Conservation (phyloP, 2,329 filamentous ascomycete genomes). For the Talaromyces sp. region DNA sequence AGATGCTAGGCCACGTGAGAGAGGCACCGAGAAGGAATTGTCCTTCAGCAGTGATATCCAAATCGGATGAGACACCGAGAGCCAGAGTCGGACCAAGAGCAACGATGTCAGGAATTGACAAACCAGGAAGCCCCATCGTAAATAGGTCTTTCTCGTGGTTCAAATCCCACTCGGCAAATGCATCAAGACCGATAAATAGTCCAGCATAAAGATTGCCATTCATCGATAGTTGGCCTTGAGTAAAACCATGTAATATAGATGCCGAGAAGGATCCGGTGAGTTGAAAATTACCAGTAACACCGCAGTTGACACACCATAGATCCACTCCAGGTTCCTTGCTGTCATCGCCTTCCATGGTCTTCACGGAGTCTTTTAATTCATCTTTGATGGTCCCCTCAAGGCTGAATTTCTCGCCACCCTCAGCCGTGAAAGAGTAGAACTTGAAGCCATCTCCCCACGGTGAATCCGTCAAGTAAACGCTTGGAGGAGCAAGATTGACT, state of each 20-base stretch:
- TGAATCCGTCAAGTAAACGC: not conserved
- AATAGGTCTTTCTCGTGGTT: not conserved
- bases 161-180: not conserved
- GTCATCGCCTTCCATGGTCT: not conserved
- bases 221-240: not conserved
- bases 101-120: not conserved
- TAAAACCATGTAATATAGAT: not conserved
- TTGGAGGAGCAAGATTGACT: not conserved
- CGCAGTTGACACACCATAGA: not conserved
- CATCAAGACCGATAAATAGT: not conserved
- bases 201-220: not conserved
- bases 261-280: not conserved
- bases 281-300: not conserved
- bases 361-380: not conserved
- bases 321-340: not conserved
- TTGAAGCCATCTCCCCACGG: not conserved
- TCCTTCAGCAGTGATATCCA: not conserved
- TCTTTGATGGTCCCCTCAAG: not conserved
- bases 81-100: not conserved
- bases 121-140: not conserved
- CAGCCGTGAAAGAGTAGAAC: not conserved
- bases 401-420: not conserved
- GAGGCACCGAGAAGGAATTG: not conserved
- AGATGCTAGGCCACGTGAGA: not conserved
- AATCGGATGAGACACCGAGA: not conserved